Percentiles rank a stretch among this genome's conserved stretches.
phyloP scores from a whole-genome alignment of 805 yeast species.

The Suhomyces sp. region DNA sequence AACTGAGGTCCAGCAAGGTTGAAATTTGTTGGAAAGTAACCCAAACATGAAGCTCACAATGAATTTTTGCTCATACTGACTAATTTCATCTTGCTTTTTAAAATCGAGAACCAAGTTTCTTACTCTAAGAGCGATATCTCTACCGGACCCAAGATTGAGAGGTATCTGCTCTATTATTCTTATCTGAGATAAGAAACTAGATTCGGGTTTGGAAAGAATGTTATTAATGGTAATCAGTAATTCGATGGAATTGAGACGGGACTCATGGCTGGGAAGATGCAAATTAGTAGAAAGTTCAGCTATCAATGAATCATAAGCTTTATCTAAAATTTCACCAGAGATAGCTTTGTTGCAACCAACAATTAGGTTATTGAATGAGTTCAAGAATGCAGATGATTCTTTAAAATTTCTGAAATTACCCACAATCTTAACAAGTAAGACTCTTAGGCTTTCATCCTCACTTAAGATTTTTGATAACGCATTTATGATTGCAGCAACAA shows the following conservation, averaged over 20 bases:
- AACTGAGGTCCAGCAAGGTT: conserved; percentile 83
- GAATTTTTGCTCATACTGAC: conserved; percentile 15
- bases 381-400: conserved; percentile 37
- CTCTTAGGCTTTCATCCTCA: conserved; percentile 15
- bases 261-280: conserved; percentile 45
- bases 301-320: conserved; percentile 12
- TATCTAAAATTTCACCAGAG: neutral
- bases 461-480: conserved; percentile 25
- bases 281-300: conserved; percentile 30
- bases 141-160: conserved; percentile 59
- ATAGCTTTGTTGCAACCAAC: conserved; percentile 1
- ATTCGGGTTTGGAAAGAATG: conserved; percentile 21
- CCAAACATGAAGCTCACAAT: conserved; percentile 51
- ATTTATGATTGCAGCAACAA: conserved; percentile 39
- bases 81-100: conserved; percentile 18
- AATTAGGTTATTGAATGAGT: conserved; percentile 30
- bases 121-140: conserved; percentile 71
- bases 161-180: conserved; percentile 70
- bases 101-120: conserved; percentile 53
- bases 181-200: conserved; percentile 48
- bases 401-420: conserved; percentile 21
- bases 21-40: conserved; percentile 66
- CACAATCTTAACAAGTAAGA: conserved; percentile 10
- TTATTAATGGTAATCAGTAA: conserved; percentile 35
- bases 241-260: conserved; percentile 52